Evolutionary conservation across 495 filamentous ascomycete genomes (phyloP), one percentile per base, ranked within the genome.

Genomic region (Paragyromitra xinjiangensis): DNA sequence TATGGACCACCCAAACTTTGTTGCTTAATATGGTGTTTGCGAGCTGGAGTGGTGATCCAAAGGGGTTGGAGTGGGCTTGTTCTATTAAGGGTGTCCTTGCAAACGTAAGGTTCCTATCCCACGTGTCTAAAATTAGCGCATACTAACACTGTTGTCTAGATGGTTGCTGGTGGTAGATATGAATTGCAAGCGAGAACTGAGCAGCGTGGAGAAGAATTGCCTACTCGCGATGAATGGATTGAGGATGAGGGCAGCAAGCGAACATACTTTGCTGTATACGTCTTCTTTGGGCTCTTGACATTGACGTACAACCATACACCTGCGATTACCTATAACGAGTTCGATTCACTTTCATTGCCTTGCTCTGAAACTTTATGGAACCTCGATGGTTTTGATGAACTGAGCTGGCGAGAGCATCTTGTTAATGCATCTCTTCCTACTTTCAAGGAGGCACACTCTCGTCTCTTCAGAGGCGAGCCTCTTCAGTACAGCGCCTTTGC

Each of bases 21-120:
- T 86, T 99, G 64, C 86, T 99, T 59, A 99, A 99, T 87, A 98
- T 98, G 95, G 92, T 97, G 78, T 98, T 99, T 84, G 95, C 97
- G 48, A 98, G 95, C 87, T 99, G 95, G 95, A 98, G 96, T 83
- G 95, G 95, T 75, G 95, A 98, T 83, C 89, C 95, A 14, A 98
- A 98, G 85, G 96, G 96, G 26, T 88, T 99, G 6, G 95, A 99
- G 84, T 99, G 95, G 95, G 94, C 95, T 26, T 97, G 94, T 83
- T 98, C 95, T 1, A 98, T 98, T 84, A 98, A 98, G 89, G 95
- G 93, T 86, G 86, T 98, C 12, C 90, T 99, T 29, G 93, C 94
- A 78, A 98, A 98, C 83, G 88, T 88, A 84, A 84, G 86, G 80
- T 59, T 67, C 42, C 9, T 29, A 29, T 42, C 48, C 48, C 12